These are phyloP conservation scores for Xylariaceae sp. DNA, from an alignment of 2,329 filamentous ascomycete species.

Conservation along the genomic window DNA sequence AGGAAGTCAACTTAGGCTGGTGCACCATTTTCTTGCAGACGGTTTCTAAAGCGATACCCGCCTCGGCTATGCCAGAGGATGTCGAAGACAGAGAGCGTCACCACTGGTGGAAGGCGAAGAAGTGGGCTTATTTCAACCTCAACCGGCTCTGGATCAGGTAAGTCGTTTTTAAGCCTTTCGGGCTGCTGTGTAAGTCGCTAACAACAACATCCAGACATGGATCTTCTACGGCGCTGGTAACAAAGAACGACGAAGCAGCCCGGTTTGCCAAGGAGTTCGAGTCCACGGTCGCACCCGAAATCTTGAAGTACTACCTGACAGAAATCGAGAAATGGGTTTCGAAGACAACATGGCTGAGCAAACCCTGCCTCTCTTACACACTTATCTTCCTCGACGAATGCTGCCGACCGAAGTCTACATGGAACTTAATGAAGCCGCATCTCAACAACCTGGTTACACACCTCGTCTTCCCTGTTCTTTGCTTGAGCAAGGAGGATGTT, in stretches of 20 bases:
- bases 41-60: constrained; percentile 77
- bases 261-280: constrained; percentile 89
- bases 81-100: constrained; percentile 83
- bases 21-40: constrained; percentile 91
- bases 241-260: constrained; percentile 70
- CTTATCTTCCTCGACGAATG: constrained; percentile 95
- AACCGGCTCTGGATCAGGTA: constrained; percentile 92
- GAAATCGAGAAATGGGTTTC: constrained; percentile 98
- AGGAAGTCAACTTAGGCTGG: constrained; percentile 86
- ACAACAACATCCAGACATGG: constrained; percentile 63
- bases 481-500: constrained; percentile 84
- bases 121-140: constrained; percentile 97
- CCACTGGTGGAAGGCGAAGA: constrained; percentile 99
- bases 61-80: constrained; percentile 71
- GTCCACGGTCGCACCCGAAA: constrained; percentile 86
- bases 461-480: constrained; percentile 91
- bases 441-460: constrained; percentile 90
- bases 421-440: constrained; percentile 88
- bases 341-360: constrained; percentile 91
- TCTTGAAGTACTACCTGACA: constrained; percentile 86
- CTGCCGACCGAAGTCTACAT: constrained; percentile 95
- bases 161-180: constrained; percentile 3
- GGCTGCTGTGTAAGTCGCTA: constrained; percentile 19
- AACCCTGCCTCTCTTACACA: constrained; percentile 87
- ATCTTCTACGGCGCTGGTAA: constrained; percentile 61